These are phyloP conservation scores for Blastosporella zonata DNA, from an alignment of 1,284 basidiomycete genomes.

Conservation along the genomic window DNA sequence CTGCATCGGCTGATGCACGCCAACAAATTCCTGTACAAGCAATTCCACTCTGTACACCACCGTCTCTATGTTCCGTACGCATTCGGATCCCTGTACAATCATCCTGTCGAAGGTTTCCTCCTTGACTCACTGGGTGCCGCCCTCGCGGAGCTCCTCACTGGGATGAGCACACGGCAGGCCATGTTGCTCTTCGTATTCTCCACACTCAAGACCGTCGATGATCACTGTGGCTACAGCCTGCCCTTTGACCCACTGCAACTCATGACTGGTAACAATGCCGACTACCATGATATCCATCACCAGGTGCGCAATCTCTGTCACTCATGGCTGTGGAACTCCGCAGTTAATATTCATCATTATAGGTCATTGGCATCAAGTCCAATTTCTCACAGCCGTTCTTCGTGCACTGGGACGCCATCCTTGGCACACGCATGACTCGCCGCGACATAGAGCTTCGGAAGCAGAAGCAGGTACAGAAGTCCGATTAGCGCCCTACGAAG, in stretches of 20 bases:
- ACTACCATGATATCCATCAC: conserved; percentile 99
- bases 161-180: conserved; percentile 84
- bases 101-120: conserved; percentile 91
- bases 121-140: conserved; percentile 85
- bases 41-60: conserved; percentile 95
- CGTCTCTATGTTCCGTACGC: conserved; percentile 96
- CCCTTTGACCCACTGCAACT: conserved; percentile 90
- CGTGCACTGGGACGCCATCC: conserved; percentile 78
- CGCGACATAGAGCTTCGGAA: conserved; percentile 52
- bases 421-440: conserved; percentile 82
- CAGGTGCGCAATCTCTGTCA: conserved; percentile 48
- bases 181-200: conserved; percentile 82
- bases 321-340: conserved; percentile 2
- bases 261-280: conserved; percentile 89
- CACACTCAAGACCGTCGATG: conserved; percentile 94
- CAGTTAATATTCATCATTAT: conserved; percentile 6
- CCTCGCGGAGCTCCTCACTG: conserved; percentile 69
- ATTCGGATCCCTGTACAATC: conserved; percentile 97
- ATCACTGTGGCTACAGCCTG: conserved; percentile 92
- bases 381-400: conserved; percentile 98
- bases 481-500: conserved; percentile 13
- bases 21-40: conserved; percentile 89
- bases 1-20: conserved; percentile 91
- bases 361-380: conserved; percentile 90
- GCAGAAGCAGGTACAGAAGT: conserved; percentile 22